phyloP scores from a whole-genome alignment of 306 rosid genomes.

The Prunus salicina region DNA sequence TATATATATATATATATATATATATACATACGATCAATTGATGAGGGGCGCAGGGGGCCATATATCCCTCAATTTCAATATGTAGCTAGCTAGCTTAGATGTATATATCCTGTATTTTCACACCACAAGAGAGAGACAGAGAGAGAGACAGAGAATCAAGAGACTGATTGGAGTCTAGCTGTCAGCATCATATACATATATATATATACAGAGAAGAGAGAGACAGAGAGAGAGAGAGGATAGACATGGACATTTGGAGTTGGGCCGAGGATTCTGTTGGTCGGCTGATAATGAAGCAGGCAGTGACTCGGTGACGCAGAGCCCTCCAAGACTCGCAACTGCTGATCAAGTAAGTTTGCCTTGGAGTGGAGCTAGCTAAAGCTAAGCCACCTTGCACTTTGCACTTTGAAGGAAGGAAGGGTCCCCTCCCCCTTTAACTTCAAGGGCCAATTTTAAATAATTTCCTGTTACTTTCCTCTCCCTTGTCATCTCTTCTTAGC shows the following conservation, averaged over 20 bases:
- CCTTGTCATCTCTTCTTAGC: not conserved
- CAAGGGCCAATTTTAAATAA: not conserved
- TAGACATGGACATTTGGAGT: constrained; percentile 15
- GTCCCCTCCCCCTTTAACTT: not conserved
- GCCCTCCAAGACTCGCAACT: not conserved
- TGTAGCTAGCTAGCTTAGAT: not conserved
- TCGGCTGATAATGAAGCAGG: constrained; percentile 19
- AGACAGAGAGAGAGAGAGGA: not conserved
- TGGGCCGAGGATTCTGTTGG: constrained; percentile 10
- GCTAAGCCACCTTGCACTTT: not conserved
- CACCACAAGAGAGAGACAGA: not conserved
- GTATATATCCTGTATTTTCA: not conserved
- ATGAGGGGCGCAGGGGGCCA: too few species aligned
- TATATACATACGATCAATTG: too few species aligned
- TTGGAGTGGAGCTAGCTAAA: too few species aligned
- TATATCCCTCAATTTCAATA: too few species aligned
- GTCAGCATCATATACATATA: constrained; percentile 12
- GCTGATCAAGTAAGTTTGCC: not conserved
- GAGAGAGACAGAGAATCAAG: not conserved
- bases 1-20: too few species aligned
- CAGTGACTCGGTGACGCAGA: not conserved
- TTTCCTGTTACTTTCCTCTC: not conserved
- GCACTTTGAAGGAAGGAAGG: not conserved
- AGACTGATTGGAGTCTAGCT: constrained; percentile 2
- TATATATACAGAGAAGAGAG: not conserved